phyloP scores from a whole-genome alignment of 345 rosid genomes.

The Combretum micranthum region DNA sequence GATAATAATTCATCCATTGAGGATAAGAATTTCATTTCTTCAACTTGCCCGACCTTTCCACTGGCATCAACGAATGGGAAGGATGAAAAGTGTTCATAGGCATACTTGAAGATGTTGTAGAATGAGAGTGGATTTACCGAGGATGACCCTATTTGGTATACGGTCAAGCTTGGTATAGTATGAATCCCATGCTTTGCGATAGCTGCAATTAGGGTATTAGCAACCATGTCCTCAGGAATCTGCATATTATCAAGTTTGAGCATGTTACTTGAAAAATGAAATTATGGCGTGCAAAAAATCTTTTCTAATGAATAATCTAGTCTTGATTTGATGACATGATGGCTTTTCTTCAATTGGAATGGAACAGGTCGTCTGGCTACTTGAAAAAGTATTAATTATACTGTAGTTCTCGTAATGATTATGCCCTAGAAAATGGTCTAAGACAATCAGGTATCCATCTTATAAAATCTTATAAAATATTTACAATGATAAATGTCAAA shows the following conservation, averaged over 20 bases:
- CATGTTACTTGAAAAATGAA: neutral
- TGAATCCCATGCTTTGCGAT: slow-evolving; percentile 24
- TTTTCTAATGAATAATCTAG: too few relatives aligned
- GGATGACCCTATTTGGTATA: slow-evolving; percentile 23
- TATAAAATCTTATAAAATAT: too few relatives aligned
- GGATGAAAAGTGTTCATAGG: slow-evolving; percentile 12
- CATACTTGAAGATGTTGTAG: neutral
- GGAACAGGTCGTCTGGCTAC: too few relatives aligned
- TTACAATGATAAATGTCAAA: too few relatives aligned
- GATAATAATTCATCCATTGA: slow-evolving; percentile 11
- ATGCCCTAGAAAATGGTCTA: too few relatives aligned
- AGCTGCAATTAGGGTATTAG: slow-evolving; percentile 18
- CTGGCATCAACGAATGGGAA: slow-evolving; percentile 7
- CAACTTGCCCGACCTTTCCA: slow-evolving; percentile 8
- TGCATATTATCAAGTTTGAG: neutral
- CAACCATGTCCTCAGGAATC: slow-evolving; percentile 29
- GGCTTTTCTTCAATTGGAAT: too few relatives aligned
- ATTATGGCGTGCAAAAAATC: too few relatives aligned
- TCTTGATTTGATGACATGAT: too few relatives aligned
- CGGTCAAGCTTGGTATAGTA: neutral
- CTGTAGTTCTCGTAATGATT: too few relatives aligned
- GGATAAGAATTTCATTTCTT: slow-evolving; percentile 10
- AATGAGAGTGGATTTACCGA: slow-evolving; percentile 10
- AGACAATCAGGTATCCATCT: too few relatives aligned
- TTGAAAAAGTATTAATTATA: too few relatives aligned